Percentiles rank a stretch among this genome's conserved stretches.
Conservation (phyloP, 1,139 yeast genomes). For the Nadsonia commutata region DNA sequence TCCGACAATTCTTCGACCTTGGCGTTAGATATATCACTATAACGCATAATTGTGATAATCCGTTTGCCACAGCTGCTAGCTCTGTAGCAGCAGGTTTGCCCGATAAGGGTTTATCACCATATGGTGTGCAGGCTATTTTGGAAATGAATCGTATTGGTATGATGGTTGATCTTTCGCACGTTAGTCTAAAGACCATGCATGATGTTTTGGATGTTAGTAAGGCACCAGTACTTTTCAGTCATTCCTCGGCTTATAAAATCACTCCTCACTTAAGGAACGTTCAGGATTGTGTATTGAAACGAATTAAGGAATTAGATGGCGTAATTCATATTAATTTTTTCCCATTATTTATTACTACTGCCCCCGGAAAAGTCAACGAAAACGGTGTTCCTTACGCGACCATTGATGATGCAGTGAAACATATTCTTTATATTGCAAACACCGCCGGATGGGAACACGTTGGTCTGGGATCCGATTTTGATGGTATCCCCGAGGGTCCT, state of each 20-base stretch:
- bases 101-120: constrained; percentile 31
- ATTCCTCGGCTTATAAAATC: constrained; percentile 31
- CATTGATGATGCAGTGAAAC: constrained; percentile 36
- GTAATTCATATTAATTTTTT: constrained; percentile 36
- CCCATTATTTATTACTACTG: constrained; percentile 26
- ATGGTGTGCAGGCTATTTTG: constrained; percentile 23
- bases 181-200: constrained; percentile 36
- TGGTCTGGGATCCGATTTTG: constrained; percentile 41
- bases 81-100: constrained; percentile 30
- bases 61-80: constrained; percentile 40
- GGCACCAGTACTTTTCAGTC: constrained; percentile 39
- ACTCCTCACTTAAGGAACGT: constrained; percentile 34
- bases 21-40: constrained; percentile 39
- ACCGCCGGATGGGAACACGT: constrained; percentile 41
- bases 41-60: constrained; percentile 37
- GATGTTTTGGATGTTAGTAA: constrained; percentile 29
- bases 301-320: constrained; percentile 31
- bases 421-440: constrained; percentile 29
- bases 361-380: constrained; percentile 12
- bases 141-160: constrained; percentile 42
- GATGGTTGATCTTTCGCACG: constrained; percentile 40
- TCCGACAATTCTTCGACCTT: constrained; percentile 32
- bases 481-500: constrained; percentile 37
- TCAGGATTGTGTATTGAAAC: constrained; percentile 30
- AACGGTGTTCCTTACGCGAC: constrained; percentile 17